phyloP scores from a whole-genome alignment of 352 stramenopile genomes.

The Globisporangium takayamanum region DNA sequence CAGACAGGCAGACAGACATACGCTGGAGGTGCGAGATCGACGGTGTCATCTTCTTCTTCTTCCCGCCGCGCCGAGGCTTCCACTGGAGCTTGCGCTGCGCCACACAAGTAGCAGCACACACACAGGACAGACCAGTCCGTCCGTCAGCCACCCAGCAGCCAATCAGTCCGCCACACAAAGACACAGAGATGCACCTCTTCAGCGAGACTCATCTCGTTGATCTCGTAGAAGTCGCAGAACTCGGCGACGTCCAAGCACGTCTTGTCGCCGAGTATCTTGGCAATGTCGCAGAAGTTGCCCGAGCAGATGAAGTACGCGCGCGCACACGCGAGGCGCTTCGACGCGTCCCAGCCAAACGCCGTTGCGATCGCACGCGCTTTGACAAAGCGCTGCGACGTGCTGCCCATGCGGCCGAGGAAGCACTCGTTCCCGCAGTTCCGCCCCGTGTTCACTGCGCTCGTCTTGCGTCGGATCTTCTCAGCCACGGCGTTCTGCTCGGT shows the following conservation, averaged over 20 bases:
- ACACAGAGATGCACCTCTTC: slow-evolving; percentile 27
- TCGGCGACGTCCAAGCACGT: slow-evolving; percentile 70
- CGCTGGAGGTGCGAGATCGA: slow-evolving; percentile 60
- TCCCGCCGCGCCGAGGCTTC: slow-evolving; percentile 20
- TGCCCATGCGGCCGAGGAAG: slow-evolving; percentile 50
- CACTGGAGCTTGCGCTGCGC: slow-evolving; percentile 14
- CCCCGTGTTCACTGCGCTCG: slow-evolving; percentile 35
- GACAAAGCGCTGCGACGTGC: slow-evolving; percentile 29
- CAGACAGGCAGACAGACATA: slow-evolving; percentile 28
- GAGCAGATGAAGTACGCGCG: slow-evolving; percentile 60
- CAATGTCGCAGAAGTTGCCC: slow-evolving; percentile 77
- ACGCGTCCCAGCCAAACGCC: slow-evolving; percentile 43
- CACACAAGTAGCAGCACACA: not conserved
- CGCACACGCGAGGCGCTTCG: slow-evolving; percentile 38
- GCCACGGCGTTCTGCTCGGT: slow-evolving; percentile 57
- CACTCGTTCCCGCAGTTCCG: slow-evolving; percentile 76
- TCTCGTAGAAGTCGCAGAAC: slow-evolving; percentile 59
- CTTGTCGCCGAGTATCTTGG: slow-evolving; percentile 55
- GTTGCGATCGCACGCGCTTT: slow-evolving; percentile 45
- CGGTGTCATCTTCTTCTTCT: slow-evolving; percentile 54
- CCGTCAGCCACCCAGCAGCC: too few species aligned
- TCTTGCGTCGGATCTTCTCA: slow-evolving; percentile 32
- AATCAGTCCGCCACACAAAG: not conserved
- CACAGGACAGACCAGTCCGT: not conserved
- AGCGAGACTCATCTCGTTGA: slow-evolving; percentile 49